A percentile compares a stretch with the other conserved stretches of the same genome.
Evolutionary conservation across 306 rosid genomes (phyloP).

Genomic region (Calophaca sinica): DNA sequence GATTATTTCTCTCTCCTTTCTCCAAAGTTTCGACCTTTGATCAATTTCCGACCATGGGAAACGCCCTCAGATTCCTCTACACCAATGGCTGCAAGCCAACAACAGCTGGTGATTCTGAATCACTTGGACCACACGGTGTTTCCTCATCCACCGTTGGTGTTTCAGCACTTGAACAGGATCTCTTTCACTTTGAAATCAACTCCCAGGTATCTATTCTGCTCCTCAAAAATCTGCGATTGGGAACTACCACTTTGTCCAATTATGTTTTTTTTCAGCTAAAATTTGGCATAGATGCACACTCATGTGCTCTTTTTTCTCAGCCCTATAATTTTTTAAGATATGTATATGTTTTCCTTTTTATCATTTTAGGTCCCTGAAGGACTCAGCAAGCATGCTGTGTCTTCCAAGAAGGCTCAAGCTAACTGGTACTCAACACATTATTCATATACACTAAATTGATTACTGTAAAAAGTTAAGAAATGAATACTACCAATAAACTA

Average conservation of each 20-base stretch:
- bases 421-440: slow-evolving; percentile 63
- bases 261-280: too few species aligned
- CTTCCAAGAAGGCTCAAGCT: slow-evolving; percentile 91
- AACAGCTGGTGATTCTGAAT: slow-evolving; percentile 59
- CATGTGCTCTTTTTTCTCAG: too few species aligned
- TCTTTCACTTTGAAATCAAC: slow-evolving; percentile 78
- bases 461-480: not conserved
- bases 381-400: slow-evolving; percentile 72
- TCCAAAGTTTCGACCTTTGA: slow-evolving; percentile 24
- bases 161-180: slow-evolving; percentile 77
- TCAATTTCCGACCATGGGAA: slow-evolving; percentile 59
- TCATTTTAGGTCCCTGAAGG: slow-evolving; percentile 80
- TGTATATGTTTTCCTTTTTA: not conserved
- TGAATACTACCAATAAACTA: not conserved
- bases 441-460: not conserved
- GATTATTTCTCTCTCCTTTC: not conserved
- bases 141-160: slow-evolving; percentile 26
- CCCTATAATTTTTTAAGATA: too few species aligned
- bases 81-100: slow-evolving; percentile 59
- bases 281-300: too few species aligned
- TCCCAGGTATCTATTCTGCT: slow-evolving; percentile 58
- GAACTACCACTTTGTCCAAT: not conserved
- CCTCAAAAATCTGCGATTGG: not conserved
- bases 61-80: slow-evolving; percentile 63
- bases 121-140: slow-evolving; percentile 48